Conservation (phyloP, 345 rosid genomes). For the Syzygium aromaticum region DNA sequence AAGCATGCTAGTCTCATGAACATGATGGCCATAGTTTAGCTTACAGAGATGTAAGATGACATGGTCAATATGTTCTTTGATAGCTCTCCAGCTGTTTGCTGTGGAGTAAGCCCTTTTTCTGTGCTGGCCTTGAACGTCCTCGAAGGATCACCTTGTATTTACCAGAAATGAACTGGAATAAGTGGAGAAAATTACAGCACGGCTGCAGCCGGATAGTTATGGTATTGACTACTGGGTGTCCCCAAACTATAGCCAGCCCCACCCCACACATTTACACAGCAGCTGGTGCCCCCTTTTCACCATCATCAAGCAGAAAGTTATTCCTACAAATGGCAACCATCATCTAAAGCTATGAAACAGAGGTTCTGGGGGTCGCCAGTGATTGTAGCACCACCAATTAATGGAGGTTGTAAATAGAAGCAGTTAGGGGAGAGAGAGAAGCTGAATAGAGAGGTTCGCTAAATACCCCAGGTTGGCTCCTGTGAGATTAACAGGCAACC, state of each 20-base stretch:
- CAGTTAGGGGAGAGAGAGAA: neutral
- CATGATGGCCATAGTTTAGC: neutral
- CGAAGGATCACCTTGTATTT: slow-evolving; percentile 40
- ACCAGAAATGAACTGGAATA: neutral
- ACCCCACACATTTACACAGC: neutral
- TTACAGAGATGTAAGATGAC: slow-evolving; percentile 41
- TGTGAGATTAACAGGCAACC: neutral
- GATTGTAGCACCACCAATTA: neutral
- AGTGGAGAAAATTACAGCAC: neutral
- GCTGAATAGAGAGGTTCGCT: neutral
- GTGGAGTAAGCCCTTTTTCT: slow-evolving; percentile 40
- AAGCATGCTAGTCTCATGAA: neutral
- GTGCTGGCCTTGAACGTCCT: slow-evolving; percentile 28
- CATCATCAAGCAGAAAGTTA: neutral
- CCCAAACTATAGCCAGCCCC: neutral
- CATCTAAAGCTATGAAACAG: neutral
- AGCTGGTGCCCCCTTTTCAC: neutral
- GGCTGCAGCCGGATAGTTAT: neutral
- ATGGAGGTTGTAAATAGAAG: neutral
- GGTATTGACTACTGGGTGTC: neutral
- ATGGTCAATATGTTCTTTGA: slow-evolving; percentile 35
- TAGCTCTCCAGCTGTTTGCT: slow-evolving; percentile 25
- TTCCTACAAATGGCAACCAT: neutral
- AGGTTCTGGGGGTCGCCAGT: neutral
- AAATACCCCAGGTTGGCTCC: neutral